Base-by-base conservation (phyloP, 2,329 filamentous ascomycete genomes). In the Calonectria pseudoturangicola region DNA sequence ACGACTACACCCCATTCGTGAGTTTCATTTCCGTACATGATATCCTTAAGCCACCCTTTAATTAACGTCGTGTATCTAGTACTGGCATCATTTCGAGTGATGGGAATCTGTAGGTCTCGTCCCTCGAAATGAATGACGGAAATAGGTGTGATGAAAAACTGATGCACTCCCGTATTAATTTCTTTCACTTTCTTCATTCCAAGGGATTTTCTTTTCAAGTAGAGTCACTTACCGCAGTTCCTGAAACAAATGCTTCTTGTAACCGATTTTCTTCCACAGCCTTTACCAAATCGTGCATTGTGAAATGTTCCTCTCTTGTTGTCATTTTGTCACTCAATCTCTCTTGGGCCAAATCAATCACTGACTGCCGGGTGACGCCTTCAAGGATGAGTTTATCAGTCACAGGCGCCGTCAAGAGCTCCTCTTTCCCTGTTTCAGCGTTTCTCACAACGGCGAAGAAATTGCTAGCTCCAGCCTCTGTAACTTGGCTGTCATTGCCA, bases 331-430 rank as follows among this genome's bases (percentile, higher is more conserved):
- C 30, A 21, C 48, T 2, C 48, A 73, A 60, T 33, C 60, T 41
- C 4, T 13, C 9, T 28, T 86, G 82, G 1, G 88, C 90, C 18
- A 93, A 84, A 67, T 93, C 90, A 21, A 93, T 82, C 18, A 93
- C 88, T 65, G 89, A 91, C 30, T 90, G 86, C 43, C 92, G 85
- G n/a, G 92, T 94, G 1, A 94, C 89, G 71, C 92, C 92, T 70
- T 92, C 90, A 4, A 94, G 85, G 72, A 94, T 93, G 68, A 93
- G 87, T 25, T 72, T 72, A 73, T 89, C 90, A 18, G 88, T 88
- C 68, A 94, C 79, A 5, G 91, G 90, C 4, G 92, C 91, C 6
- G 92, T 94, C n/a, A 94, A 85, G 39, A 94, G 85, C 83, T 94
- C 87, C 27, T 88, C 72, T 74, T 85, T 87, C 0, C 87, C 89